Conservation (phyloP, 371 early-diverging fungal species). For the Actinomortierella ambigua region DNA sequence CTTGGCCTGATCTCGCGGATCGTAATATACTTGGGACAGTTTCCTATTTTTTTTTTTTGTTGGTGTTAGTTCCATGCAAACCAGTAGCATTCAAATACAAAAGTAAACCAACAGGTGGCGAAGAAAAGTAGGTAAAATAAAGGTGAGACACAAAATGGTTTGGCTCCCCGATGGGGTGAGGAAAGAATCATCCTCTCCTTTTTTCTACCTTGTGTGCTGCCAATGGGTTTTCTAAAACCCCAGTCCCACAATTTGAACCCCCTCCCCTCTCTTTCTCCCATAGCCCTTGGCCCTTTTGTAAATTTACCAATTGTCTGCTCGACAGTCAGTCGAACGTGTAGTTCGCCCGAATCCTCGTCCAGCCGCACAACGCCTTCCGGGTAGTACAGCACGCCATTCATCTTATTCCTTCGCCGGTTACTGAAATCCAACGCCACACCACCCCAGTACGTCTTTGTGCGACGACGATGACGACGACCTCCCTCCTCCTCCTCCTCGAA, state of each 20-base stretch:
- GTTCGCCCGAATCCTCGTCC: slow-evolving; percentile 13
- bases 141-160: too few species aligned
- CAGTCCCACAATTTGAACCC: too few species aligned
- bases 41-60: slow-evolving; percentile 9
- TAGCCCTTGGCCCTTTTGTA: too few species aligned
- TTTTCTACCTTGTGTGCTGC: too few species aligned
- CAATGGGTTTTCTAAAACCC: too few species aligned
- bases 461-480: too few species aligned
- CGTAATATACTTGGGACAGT: slow-evolving; percentile 42
- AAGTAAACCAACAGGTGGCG: too few species aligned
- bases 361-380: slow-evolving; percentile 12
- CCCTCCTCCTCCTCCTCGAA: slow-evolving; percentile 7
- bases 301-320: slow-evolving; percentile 38
- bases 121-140: background rate
- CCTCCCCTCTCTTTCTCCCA: too few species aligned
- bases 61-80: background rate
- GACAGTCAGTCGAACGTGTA: slow-evolving; percentile 30
- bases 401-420: slow-evolving; percentile 37
- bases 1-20: slow-evolving; percentile 22
- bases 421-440: slow-evolving; percentile 34
- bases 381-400: slow-evolving; percentile 29
- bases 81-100: too few species aligned
- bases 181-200: too few species aligned
- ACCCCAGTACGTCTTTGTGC: slow-evolving; percentile 15
- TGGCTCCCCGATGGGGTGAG: too few species aligned